Evolutionary conservation across 305 asterid genomes (phyloP), one percentile per base, ranked within the genome.

Genomic region (Fraxinus sp.): DNA sequence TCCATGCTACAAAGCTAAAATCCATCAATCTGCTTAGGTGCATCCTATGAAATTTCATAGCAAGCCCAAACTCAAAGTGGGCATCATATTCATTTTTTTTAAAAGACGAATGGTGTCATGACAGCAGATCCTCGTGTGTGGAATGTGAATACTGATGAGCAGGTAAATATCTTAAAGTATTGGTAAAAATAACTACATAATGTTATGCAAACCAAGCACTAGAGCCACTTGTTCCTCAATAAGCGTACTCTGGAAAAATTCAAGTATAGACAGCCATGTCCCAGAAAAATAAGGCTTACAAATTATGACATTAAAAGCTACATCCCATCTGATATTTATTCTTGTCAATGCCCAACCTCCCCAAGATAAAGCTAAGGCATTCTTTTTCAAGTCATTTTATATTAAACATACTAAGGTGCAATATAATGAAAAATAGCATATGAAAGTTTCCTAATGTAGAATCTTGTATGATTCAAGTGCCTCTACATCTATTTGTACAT

Each of bases 401-500:
- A 33, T 71, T 5, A 33, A 37, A 39, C 77, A 75, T 59, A 59
- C 32, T 59, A 20, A 62, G 43, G 82, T 77, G 70, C 33, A 41
- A 59, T 59, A 83, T 43, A 77, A 62, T 79, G 46, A 14, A 39
- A 75, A 41, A 5, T 14, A 73, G 30, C 68, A 1, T 30, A 36
- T 55, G 82, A 72, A 28, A 5, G 52, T 14, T 76, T 49, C 39
- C 66, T 79, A 41, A 77, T 41, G 24, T 36, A 77, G 22, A 22
- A 64, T 66, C 35, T 43, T 62, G 14, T 24, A 41, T 5, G 49
- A 24, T 20, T 20, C n/a, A 59, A 80, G 33, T 11, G 49, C 77
- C 83, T 79, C 55, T 75, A 64, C n/a, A 74, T 49, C 59, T 72
- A 28, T 7, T 43, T n/a, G 39, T 41, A 73, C 32, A 30, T 78